Evolutionary conservation across 78 protist genomes (phyloP).

Genomic region (Guillardia theta): DNA sequence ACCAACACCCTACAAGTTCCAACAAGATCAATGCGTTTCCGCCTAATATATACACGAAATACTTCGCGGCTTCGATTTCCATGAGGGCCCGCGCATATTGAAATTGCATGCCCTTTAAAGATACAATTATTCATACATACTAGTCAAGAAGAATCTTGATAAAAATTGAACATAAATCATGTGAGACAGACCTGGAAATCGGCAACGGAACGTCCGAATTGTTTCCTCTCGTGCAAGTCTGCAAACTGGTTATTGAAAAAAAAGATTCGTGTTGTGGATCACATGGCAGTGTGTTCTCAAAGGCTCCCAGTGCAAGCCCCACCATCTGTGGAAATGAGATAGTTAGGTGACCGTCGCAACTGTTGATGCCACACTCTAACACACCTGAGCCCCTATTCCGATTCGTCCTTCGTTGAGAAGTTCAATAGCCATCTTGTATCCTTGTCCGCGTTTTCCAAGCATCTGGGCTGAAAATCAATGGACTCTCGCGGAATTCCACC

Average conservation of each 20-base stretch:
- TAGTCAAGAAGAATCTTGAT: no score
- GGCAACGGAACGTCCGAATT: slow-evolving; percentile 77
- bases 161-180: no score
- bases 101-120: slow-evolving; percentile 70
- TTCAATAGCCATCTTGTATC: slow-evolving; percentile 93
- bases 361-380: no score
- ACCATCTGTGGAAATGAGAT: no score
- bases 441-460: slow-evolving; percentile 69
- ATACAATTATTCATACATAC: no score
- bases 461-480: no score
- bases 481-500: no score
- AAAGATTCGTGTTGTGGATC: slow-evolving; percentile 61
- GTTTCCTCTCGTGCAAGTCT: slow-evolving; percentile 58
- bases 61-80: slow-evolving; percentile 69
- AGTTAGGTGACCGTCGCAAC: no score
- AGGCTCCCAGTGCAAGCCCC: slow-evolving; percentile 78
- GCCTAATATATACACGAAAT: slow-evolving; percentile 46
- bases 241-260: neutral
- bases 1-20: neutral
- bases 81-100: slow-evolving; percentile 82
- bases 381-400: slow-evolving; percentile 93
- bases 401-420: slow-evolving; percentile 92
- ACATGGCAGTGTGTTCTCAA: slow-evolving; percentile 84
- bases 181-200: slow-evolving; percentile 44
- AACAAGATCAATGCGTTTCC: neutral